Evolutionary conservation across 2,329 filamentous ascomycete species (phyloP), one percentile per base, ranked within the genome.

Genomic region (Penicillium crustosum): DNA sequence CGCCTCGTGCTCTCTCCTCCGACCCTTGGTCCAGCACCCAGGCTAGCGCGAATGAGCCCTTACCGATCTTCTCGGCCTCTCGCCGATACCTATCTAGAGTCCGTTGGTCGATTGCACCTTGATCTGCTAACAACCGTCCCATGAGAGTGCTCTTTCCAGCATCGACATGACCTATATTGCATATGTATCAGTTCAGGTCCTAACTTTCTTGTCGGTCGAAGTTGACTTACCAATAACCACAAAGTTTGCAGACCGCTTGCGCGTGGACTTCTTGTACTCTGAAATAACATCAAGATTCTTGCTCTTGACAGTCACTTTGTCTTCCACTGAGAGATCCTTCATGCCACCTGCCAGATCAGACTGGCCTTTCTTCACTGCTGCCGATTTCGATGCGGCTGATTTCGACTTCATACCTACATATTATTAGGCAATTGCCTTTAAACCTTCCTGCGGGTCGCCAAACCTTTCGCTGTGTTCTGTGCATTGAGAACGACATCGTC

Each of bases 91-190:
- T 93, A 56, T 96, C 91, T 59, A 99, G 83, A 0, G 93, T 93
- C 59, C 93, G 83, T 70, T 96, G 86, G 65, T 96, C 90, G 7
- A 99, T 87, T 27, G 93, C 89, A 59, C 93, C 89, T 41, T 96
- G 83, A 67, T 99, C 94, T 42, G 93, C 87, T 6, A 99, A 79
- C 29, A 99, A 76, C n/a, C 94, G 87, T 0, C 93, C 94, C 93
- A 99, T 97, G 38, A 99, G 82, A 6, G 94, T 99, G 73, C 92
- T 97, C 76, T 99, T 99, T 52, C 94, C 94, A 52, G 95, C 93
- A 74, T 99, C 94, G 55, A 99, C 94, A 73, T 99, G 94, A 15
- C 94, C 92, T 91, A 29, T 3, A 35, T 27, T 71, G 55, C 4
- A 61, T 63, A 57, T 72, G 62, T 69, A 61, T 49, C 49, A 69